These are phyloP conservation scores for Saccharomyces hybrid DNA, from an alignment of 1,139 yeast species.

Conservation along the genomic window DNA sequence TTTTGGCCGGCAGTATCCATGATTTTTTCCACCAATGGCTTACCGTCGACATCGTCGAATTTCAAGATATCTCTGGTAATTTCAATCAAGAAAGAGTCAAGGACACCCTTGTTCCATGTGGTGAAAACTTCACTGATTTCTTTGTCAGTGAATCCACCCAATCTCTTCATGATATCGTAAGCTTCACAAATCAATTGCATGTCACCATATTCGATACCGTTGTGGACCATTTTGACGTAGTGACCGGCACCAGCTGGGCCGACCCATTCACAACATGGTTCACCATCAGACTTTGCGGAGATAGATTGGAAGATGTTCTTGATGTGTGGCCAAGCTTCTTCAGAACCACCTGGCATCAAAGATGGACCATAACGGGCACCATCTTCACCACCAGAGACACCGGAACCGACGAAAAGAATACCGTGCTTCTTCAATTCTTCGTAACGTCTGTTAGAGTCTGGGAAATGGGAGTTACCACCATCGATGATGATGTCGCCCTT, in stretches of 20 bases:
- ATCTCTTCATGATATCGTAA: slow-evolving; percentile 90
- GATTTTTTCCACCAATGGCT: slow-evolving; percentile 92
- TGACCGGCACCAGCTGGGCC: slow-evolving; percentile 99
- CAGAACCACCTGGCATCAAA: slow-evolving; percentile 98
- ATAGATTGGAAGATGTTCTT: slow-evolving; percentile 94
- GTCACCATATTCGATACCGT: slow-evolving; percentile 99
- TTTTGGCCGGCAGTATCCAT: slow-evolving; percentile 97
- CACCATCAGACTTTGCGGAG: slow-evolving; percentile 94
- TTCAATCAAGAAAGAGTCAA: slow-evolving; percentile 94
- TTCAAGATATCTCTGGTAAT: slow-evolving; percentile 92
- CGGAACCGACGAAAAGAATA: slow-evolving; percentile 90
- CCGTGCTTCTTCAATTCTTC: slow-evolving; percentile 84
- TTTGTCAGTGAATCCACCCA: slow-evolving; percentile 80
- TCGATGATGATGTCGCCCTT: slow-evolving; percentile 97
- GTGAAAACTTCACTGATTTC: slow-evolving; percentile 92
- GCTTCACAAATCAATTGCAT: slow-evolving; percentile 99
- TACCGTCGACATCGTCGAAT: slow-evolving; percentile 80
- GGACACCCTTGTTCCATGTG: slow-evolving; percentile 94
- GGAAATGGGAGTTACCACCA: slow-evolving; percentile 99
- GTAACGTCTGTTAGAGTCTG: slow-evolving; percentile 95
- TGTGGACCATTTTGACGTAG: slow-evolving; percentile 99
- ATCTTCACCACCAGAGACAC: slow-evolving; percentile 99
- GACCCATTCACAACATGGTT: slow-evolving; percentile 99
- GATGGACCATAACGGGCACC: slow-evolving; percentile 99
- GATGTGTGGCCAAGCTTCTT: slow-evolving; percentile 97